Base-by-base conservation (phyloP, 2,329 filamentous ascomycete species). In the Trichoderma harzianum region DNA sequence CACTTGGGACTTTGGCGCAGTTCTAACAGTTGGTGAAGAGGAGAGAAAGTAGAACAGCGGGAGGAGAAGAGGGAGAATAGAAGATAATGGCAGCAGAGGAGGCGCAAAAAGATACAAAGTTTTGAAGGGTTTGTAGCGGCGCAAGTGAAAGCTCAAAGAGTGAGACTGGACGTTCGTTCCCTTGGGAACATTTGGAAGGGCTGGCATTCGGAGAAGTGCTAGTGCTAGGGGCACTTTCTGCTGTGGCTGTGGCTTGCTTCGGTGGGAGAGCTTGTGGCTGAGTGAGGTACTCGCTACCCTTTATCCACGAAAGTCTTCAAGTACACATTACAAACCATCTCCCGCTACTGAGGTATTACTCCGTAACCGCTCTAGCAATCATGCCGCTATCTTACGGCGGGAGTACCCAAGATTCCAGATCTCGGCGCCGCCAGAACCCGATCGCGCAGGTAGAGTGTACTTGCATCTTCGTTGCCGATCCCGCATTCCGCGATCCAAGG, bases 91-190 rank as follows among this genome's bases (percentile, higher is more conserved):
- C 39, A n/a, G 39, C 3, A 51, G 43, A 51, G 43, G 43, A 51
- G n/a, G 7, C 18, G 10, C 43, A 21, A 51, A 51, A 51, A 21
- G n/a, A 51, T n/a, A 21, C 39, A 43, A 58, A n/a, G 18, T 10
- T 18, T 21, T 34, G 18, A 32, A 30, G 14, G 28, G 28, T 34
- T 58, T 32, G 55, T 11, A 14, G 18, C 11, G 11, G 57, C 57
- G 57, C 30, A 60, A 60, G 57, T 32, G 28, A 5, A 30, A 34
- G 21, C n/a, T 53, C 21, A 12, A 21, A 67, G 66, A 53, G 69
- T 62, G 32, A 67, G 69, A 71, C 55, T 30, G 39, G 39, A 43
- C 16, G 43, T 58, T 58, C 5, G 55, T 70, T 70, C 34, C 68
- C 58, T 63, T 64, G 58, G 47, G 60, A 64, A 55, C 28, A 26